A percentile compares a stretch with the other conserved stretches of the same genome.
Conservation (phyloP, 805 yeast genomes). For the Saturnispora serradocipensis region DNA sequence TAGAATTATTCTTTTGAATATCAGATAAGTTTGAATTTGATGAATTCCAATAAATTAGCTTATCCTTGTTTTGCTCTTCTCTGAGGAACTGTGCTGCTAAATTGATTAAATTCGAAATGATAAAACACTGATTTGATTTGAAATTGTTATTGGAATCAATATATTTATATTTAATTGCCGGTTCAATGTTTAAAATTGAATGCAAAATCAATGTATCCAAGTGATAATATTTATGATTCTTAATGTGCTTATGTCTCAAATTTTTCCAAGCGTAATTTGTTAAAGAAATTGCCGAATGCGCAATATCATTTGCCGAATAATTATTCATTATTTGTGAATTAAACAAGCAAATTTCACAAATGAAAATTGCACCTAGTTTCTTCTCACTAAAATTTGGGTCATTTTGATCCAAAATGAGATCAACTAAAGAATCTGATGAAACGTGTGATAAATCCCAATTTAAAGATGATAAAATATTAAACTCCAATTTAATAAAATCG, state of each 20-base stretch:
- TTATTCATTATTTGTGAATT: constrained; percentile 48
- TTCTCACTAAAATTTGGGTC: constrained; percentile 35
- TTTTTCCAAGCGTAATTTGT: constrained; percentile 38
- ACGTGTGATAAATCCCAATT: constrained; percentile 58
- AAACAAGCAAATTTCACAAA: constrained; percentile 61
- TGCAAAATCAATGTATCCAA: constrained; percentile 22
- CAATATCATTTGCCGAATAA: constrained; percentile 36
- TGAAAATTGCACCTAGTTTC: constrained; percentile 46
- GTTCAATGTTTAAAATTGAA: constrained; percentile 18
- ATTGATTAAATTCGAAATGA: constrained; percentile 19
- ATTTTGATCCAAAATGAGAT: constrained; percentile 35
- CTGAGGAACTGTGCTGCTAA: constrained; percentile 20
- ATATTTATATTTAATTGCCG: constrained; percentile 22
- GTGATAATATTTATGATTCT: constrained; percentile 23
- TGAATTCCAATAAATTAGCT: constrained; percentile 1
- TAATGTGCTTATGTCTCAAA: constrained; percentile 27
- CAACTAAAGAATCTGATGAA: constrained; percentile 56
- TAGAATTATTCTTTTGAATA: constrained; percentile 10
- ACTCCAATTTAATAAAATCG: constrained; percentile 55
- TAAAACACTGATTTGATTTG: constrained; percentile 12
- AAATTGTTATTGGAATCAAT: constrained; percentile 11
- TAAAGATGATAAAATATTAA: constrained; percentile 51
- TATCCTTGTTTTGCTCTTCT: constrained; percentile 17
- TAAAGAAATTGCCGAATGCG: constrained; percentile 43
- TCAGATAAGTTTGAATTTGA: background rate